A percentile compares a stretch with the other conserved stretches of the same genome.
Evolutionary conservation across 1,284 basidiomycete genomes (phyloP).

Genomic region (Pyrrhoderma lamaoense): DNA sequence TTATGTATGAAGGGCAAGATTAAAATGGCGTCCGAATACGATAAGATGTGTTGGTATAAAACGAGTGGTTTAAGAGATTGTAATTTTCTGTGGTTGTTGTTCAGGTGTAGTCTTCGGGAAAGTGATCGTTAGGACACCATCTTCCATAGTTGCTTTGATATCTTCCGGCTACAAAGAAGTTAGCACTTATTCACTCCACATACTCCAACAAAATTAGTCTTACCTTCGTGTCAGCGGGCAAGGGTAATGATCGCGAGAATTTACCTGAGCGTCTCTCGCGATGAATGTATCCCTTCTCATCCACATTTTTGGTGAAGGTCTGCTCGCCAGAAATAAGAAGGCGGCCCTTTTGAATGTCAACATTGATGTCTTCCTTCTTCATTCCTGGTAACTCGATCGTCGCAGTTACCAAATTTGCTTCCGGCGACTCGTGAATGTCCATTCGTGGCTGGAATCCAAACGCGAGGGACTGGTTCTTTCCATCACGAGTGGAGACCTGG

Average conservation of each 20-base stretch:
- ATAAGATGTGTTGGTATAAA: not conserved
- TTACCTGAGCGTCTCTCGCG: conserved; percentile 40
- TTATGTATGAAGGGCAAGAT: too few relatives aligned
- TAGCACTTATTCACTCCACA: not conserved
- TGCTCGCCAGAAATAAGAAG: conserved; percentile 41
- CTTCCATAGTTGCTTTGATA: conserved; percentile 22
- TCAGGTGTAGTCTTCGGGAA: conserved; percentile 23
- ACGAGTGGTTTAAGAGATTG: conserved; percentile 16
- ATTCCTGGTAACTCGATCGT: conserved; percentile 45
- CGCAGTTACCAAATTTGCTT: conserved; percentile 37
- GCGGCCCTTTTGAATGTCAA: conserved; percentile 37
- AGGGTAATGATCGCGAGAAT: conserved; percentile 4
- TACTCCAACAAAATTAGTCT: not conserved
- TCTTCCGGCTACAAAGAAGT: conserved; percentile 18
- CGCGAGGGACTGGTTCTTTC: not conserved
- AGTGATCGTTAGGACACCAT: conserved; percentile 23
- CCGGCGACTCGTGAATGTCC: conserved; percentile 36
- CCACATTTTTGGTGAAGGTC: conserved; percentile 27
- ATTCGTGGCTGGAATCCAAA: conserved; percentile 29
- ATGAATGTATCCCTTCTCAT: conserved; percentile 39
- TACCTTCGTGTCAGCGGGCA: conserved; percentile 9
- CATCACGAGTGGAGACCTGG: conserved; percentile 10
- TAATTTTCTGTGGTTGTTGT: conserved; percentile 20
- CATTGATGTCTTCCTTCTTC: conserved; percentile 34
- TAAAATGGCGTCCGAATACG: not conserved